These are phyloP conservation scores for Hsuehochloa calcarea DNA, from an alignment of 176 grass and related monocot genomes.

Conservation along the genomic window DNA sequence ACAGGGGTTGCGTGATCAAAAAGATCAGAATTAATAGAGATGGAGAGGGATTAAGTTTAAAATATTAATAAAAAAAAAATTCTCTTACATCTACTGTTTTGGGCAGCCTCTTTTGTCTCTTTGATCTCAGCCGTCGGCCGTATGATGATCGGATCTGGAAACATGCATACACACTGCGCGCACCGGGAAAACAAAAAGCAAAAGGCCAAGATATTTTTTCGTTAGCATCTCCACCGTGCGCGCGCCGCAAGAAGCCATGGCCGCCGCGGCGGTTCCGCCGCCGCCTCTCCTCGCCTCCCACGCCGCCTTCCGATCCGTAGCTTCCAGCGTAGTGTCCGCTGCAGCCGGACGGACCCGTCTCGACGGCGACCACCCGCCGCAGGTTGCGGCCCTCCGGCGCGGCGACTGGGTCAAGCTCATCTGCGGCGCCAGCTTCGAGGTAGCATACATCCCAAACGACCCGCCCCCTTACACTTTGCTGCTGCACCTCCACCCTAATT, in stretches of 20 bases:
- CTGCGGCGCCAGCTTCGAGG: conserved; percentile 98
- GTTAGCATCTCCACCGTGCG: not conserved
- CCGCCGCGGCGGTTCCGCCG: conserved; percentile 22
- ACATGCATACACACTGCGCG: no score
- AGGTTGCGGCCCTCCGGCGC: conserved; percentile 62
- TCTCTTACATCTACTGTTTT: no score
- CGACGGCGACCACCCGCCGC: conserved; percentile 30
- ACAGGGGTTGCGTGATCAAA: no score
- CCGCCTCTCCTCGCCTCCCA: conserved; percentile 39
- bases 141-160: no score
- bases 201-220: not conserved
- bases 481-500: not conserved
- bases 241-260: conserved; percentile 23
- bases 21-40: no score
- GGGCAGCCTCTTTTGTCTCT: no score
- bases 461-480: not conserved
- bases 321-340: not conserved
- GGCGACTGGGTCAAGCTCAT: conserved; percentile 97
- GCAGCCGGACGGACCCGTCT: not conserved
- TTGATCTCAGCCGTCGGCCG: no score
- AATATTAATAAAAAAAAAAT: no score
- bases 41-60: no score
- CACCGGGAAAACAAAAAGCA: no score
- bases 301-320: conserved; percentile 44
- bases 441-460: not conserved